Conservation (phyloP, 805 yeast species). For the Metschnikowia sp. region DNA sequence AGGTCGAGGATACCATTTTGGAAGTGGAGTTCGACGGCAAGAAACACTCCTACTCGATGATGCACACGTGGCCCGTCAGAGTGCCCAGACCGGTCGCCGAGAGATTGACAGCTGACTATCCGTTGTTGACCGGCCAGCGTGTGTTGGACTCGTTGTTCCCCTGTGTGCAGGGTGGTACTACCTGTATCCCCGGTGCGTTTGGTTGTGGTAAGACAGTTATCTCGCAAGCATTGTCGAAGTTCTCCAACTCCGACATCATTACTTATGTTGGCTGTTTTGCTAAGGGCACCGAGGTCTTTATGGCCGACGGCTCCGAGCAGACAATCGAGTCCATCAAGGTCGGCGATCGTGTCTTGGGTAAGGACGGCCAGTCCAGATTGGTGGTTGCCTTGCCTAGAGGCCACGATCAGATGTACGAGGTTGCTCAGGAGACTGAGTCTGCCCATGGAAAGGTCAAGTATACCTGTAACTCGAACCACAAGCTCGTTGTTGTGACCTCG, state of each 20-base stretch:
- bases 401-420: conserved; percentile 7
- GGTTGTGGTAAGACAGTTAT: conserved; percentile 99
- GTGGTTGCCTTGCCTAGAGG: conserved; percentile 8
- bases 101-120: conserved; percentile 89
- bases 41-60: conserved; percentile 79
- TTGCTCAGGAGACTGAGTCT: neutral
- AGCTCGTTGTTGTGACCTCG: conserved; percentile 5
- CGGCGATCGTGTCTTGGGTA: conserved; percentile 7
- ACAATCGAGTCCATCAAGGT: conserved; percentile 6
- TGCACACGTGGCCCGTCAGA: conserved; percentile 99
- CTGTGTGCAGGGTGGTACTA: conserved; percentile 99
- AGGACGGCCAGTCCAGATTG: conserved; percentile 6
- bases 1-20: conserved; percentile 81
- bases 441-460: neutral
- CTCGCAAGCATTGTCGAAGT: conserved; percentile 92
- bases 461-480: conserved; percentile 9
- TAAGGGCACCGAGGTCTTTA: conserved; percentile 6
- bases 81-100: conserved; percentile 98
- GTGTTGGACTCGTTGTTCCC: conserved; percentile 97
- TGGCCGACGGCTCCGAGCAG: conserved; percentile 8
- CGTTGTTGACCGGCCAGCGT: conserved; percentile 97
- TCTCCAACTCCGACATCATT: conserved; percentile 95
- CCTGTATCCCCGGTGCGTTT: conserved; percentile 99
- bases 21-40: conserved; percentile 95
- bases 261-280: conserved; percentile 71